Evolutionary conservation across 2,329 filamentous ascomycete genomes (phyloP).

Genomic region (Xylariales sp.): DNA sequence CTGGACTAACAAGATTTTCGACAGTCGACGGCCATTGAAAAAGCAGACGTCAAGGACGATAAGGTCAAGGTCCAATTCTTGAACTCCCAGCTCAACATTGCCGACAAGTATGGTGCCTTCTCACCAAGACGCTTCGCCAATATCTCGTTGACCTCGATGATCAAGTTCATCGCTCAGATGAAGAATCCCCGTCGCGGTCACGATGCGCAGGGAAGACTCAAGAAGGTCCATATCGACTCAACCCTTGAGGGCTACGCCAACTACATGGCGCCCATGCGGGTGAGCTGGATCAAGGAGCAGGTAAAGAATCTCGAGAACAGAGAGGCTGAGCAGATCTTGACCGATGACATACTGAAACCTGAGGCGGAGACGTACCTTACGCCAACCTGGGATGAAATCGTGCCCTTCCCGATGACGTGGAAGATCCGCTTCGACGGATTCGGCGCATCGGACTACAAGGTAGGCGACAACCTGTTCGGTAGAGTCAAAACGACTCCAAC

Average conservation of each 20-base stretch:
- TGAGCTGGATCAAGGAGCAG: conserved; percentile 5
- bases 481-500: background rate
- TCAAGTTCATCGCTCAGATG: conserved; percentile 13
- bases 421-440: conserved; percentile 7
- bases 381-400: conserved; percentile 13
- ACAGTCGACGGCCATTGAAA: background rate
- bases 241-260: conserved; percentile 13
- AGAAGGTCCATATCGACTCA: conserved; percentile 12
- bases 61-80: conserved; percentile 1
- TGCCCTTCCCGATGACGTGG: conserved; percentile 12
- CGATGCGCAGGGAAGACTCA: conserved; percentile 11
- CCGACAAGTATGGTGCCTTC: conserved; percentile 3
- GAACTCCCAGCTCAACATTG: conserved; percentile 1
- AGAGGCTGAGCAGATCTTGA: background rate
- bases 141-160: conserved; percentile 12
- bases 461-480: background rate
- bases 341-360: conserved; percentile 9
- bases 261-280: conserved; percentile 10
- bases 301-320: conserved; percentile 2
- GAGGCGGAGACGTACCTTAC: conserved; percentile 13
- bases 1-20: background rate
- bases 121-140: conserved; percentile 5
- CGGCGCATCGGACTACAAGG: conserved; percentile 3
- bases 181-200: conserved; percentile 12
- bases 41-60: background rate